These are phyloP conservation scores for Zoysia pacifica DNA, from an alignment of 176 grass and related monocot genomes.

Conservation along the genomic window DNA sequence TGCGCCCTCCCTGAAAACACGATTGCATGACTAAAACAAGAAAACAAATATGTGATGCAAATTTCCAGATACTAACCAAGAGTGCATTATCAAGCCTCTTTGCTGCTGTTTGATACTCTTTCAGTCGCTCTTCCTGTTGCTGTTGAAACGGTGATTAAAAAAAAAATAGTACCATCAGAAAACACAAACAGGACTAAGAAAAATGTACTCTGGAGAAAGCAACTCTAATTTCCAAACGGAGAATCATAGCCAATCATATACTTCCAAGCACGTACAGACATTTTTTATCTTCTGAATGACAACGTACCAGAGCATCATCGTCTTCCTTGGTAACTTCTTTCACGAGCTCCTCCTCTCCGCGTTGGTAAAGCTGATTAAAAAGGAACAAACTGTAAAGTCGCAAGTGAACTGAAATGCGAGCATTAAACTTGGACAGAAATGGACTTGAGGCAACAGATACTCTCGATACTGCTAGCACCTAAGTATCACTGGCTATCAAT, in stretches of 20 bases:
- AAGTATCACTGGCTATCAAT: background rate
- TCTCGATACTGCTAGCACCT: background rate
- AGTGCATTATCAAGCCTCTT: constrained; percentile 75
- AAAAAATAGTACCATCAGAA: constrained; percentile 35
- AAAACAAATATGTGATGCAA: constrained; percentile 17
- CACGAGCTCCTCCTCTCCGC: constrained; percentile 44
- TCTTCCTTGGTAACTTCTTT: constrained; percentile 58
- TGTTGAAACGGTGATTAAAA: constrained; percentile 37
- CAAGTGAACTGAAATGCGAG: background rate
- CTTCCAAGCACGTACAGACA: constrained; percentile 1
- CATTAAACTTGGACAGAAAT: constrained; percentile 4
- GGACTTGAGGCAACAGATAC: background rate
- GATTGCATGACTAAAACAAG: background rate
- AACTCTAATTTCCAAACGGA: constrained; percentile 9
- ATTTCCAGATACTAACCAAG: constrained; percentile 60
- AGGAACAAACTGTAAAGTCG: background rate
- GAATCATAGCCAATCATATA: background rate
- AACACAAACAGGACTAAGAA: background rate
- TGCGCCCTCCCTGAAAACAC: background rate
- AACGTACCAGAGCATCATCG: constrained; percentile 51
- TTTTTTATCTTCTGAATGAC: background rate
- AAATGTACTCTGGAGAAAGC: background rate
- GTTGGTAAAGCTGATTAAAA: constrained; percentile 69
- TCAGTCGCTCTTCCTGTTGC: constrained; percentile 63
- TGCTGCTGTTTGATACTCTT: constrained; percentile 77